phyloP scores from a whole-genome alignment of 768 basidiomycete species.

The Hypsizygus marmoreus region DNA sequence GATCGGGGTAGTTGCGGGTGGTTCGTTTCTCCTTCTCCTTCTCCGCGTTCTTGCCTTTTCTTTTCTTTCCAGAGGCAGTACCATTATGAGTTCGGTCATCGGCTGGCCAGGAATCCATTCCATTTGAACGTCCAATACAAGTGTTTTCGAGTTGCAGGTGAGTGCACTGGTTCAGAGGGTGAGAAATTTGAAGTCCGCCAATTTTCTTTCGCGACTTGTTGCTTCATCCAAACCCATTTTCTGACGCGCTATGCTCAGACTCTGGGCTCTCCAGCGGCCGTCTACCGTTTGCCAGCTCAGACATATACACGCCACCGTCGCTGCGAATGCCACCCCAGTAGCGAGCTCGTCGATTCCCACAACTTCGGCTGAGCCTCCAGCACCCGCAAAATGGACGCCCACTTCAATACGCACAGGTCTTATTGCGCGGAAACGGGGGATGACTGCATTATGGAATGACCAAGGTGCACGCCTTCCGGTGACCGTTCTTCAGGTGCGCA shows the following conservation, averaged over 20 bases:
- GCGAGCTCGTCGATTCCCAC: constrained; percentile 30
- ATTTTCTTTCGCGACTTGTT: constrained; percentile 2
- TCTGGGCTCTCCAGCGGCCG: constrained; percentile 47
- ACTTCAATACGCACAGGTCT: constrained; percentile 86
- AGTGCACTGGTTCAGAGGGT: constrained; percentile 9
- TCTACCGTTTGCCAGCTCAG: constrained; percentile 33
- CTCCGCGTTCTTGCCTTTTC: constrained; percentile 28
- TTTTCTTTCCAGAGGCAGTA: constrained; percentile 13
- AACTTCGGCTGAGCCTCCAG: constrained; percentile 21
- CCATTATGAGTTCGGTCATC: constrained; percentile 39
- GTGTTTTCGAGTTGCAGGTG: not conserved
- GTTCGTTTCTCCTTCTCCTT: constrained; percentile 28
- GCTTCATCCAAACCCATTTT: not conserved
- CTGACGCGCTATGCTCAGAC: constrained; percentile 48
- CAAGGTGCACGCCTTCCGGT: constrained; percentile 88
- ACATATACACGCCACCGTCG: constrained; percentile 44
- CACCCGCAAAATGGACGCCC: constrained; percentile 75
- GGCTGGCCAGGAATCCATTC: constrained; percentile 78
- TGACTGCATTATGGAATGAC: constrained; percentile 92
- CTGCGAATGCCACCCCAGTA: constrained; percentile 30
- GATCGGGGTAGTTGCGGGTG: constrained; percentile 47
- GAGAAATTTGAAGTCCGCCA: constrained; percentile 29
- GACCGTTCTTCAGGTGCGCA: constrained; percentile 86
- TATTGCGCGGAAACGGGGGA: constrained; percentile 93
- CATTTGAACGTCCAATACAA: constrained; percentile 42